These are phyloP conservation scores for Pelargonium fulgidum DNA, from an alignment of 441 rosid species.

Conservation along the genomic window DNA sequence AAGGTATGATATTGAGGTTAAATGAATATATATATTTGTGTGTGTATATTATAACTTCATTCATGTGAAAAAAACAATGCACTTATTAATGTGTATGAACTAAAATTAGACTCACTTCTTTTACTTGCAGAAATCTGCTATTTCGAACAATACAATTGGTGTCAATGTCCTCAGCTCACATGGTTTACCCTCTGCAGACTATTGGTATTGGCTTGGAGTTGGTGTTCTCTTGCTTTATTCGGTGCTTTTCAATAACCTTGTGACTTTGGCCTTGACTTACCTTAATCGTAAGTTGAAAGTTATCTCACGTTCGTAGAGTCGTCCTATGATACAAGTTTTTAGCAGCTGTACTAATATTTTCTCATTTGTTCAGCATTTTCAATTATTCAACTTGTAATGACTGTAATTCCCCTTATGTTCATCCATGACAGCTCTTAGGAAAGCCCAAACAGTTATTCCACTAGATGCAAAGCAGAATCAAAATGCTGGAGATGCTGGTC, in stretches of 20 bases:
- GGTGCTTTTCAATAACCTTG: conserved; percentile 55
- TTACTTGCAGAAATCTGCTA: conserved; percentile 43
- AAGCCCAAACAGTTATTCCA: conserved; percentile 40
- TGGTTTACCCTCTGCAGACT: conserved; percentile 39
- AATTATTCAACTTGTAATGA: neutral
- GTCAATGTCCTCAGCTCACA: conserved; percentile 44
- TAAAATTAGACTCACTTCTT: neutral
- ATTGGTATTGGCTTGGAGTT: conserved; percentile 88
- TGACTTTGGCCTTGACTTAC: conserved; percentile 64
- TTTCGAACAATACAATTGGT: conserved; percentile 49
- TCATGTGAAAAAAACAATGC: neutral
- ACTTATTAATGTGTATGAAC: neutral
- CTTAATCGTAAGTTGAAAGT: conserved; percentile 58
- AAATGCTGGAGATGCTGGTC: conserved; percentile 17
- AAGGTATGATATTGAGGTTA: conserved; percentile 34
- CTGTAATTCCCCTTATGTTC: conserved; percentile 16
- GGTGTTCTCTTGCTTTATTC: conserved; percentile 55
- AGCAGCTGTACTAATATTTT: neutral
- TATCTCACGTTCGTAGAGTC: neutral
- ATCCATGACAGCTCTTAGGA: conserved; percentile 46
- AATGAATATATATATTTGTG: conserved; percentile 3
- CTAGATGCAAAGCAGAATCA: conserved; percentile 35
- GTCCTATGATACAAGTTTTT: neutral
- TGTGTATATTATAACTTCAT: neutral
- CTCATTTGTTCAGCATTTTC: neutral